phyloP scores from a whole-genome alignment of 352 stramenopile species.

The Pilasporangium apinafurcum region DNA sequence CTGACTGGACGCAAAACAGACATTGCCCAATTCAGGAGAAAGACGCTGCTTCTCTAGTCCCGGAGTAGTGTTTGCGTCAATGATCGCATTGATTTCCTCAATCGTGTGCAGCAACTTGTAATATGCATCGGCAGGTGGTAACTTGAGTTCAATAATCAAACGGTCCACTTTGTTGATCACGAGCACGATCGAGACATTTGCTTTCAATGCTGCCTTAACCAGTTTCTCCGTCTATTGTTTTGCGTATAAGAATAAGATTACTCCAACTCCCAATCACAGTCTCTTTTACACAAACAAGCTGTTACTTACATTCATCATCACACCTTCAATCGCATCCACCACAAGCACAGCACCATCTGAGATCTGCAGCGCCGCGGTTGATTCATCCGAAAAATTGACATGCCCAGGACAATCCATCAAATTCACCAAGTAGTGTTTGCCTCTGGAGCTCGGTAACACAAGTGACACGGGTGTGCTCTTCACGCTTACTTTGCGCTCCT shows the following conservation, averaged over 20 bases:
- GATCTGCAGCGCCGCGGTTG: conserved; percentile 89
- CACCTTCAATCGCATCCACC: conserved; percentile 97
- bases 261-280: conserved; percentile 5
- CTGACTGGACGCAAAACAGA: conserved; percentile 94
- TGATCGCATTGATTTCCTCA: conserved; percentile 94
- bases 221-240: conserved; percentile 91
- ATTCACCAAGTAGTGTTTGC: conserved; percentile 97
- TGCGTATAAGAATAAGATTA: not conserved
- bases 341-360: conserved; percentile 94
- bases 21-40: conserved; percentile 94
- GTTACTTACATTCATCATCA: conserved; percentile 91
- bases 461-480: conserved; percentile 96
- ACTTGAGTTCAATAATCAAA: conserved; percentile 98
- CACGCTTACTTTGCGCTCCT: conserved; percentile 95
- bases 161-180: conserved; percentile 98
- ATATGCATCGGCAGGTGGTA: conserved; percentile 97
- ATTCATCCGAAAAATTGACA: conserved; percentile 97
- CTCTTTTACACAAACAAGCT: not conserved
- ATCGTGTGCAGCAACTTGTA: conserved; percentile 97
- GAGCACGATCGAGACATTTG: conserved; percentile 88
- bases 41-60: conserved; percentile 49
- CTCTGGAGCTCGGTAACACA: conserved; percentile 88
- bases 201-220: conserved; percentile 88
- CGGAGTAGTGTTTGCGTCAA: conserved; percentile 60
- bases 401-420: conserved; percentile 97